These are phyloP conservation scores for Dipteronia dyeriana DNA, from an alignment of 345 rosid species.

Conservation along the genomic window DNA sequence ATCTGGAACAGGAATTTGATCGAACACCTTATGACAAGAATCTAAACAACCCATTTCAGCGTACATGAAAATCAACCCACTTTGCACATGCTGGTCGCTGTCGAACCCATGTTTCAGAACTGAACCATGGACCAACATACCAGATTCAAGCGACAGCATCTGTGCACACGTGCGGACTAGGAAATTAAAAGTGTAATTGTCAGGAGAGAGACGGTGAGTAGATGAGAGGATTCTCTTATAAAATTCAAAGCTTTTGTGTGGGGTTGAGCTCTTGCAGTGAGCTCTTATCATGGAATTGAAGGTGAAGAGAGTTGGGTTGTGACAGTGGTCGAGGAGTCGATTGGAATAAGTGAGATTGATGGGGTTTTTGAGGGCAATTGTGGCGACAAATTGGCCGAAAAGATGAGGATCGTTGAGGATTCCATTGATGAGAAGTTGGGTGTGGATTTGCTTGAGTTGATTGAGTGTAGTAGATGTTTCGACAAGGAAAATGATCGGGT, in stretches of 20 bases:
- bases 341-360: constrained; percentile 42
- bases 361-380: constrained; percentile 50
- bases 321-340: constrained; percentile 47
- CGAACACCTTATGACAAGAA: constrained; percentile 46
- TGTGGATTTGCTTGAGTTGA: constrained; percentile 57
- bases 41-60: constrained; percentile 48
- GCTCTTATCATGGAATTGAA: constrained; percentile 66
- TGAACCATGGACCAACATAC: constrained; percentile 43
- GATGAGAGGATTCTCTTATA: constrained; percentile 39
- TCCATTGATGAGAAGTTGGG: constrained; percentile 48
- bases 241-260: constrained; percentile 43
- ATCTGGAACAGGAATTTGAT: constrained; percentile 44
- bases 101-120: constrained; percentile 56
- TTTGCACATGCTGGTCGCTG: constrained; percentile 55
- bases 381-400: constrained; percentile 54
- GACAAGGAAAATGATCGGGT: constrained; percentile 27
- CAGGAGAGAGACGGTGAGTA: constrained; percentile 36
- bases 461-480: constrained; percentile 28
- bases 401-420: constrained; percentile 41
- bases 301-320: constrained; percentile 47
- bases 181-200: constrained; percentile 65
- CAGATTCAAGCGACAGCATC: constrained; percentile 32
- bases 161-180: constrained; percentile 49
- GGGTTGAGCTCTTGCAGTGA: constrained; percentile 48
- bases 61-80: constrained; percentile 57